Evolutionary conservation across 108 stramenopile species (phyloP), one percentile per base, ranked within the genome.

Genomic region (Pseudonitzschia multiseries): DNA sequence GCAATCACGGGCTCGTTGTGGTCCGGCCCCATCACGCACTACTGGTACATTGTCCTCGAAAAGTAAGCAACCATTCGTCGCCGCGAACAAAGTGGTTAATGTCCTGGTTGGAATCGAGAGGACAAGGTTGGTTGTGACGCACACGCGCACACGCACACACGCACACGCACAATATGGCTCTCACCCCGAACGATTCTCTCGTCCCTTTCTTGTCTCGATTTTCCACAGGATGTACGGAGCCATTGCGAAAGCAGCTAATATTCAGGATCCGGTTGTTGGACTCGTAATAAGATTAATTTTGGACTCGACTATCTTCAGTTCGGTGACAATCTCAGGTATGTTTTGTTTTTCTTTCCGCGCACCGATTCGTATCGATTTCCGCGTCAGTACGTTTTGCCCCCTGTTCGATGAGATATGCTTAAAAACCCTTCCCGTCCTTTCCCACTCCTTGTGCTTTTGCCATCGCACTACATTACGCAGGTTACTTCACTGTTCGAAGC

Each of bases 1-100:
- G 75, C 60, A 50, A 59, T 69, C 53, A 76, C 75, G 36, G 75
- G 75, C 17, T 27, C 68, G 5, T 8, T 69, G 17, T 76, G 68
- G 68, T 69, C 68, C 27, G 75, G 75, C 40, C 75, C 75, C 12
- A 31, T 76, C 18, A 67, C 65, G 10, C 75, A 76, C 59, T 69
- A 20, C 29, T 76, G 75, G 75, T 76, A 68, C 31, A 53, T 29
- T 21, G 52, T 68, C 48, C 33, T 76, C 8, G 75, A 67, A 57
- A 69, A 63, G 40, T 40, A 51, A 26, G 72, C 2, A 56, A 0
- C 24, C 1, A 63, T 36, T 22, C 42, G 42, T 9, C 42, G 36
- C 12, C 1, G 13, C 2, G 46, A 10, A 10, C 12, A 14, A 48
- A 32, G 1, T 36, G 36, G 4, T 36, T 6, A 6, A 36, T 36